Base-by-base conservation (phyloP, 768 basidiomycete genomes). In the Termitomyces heimii region DNA sequence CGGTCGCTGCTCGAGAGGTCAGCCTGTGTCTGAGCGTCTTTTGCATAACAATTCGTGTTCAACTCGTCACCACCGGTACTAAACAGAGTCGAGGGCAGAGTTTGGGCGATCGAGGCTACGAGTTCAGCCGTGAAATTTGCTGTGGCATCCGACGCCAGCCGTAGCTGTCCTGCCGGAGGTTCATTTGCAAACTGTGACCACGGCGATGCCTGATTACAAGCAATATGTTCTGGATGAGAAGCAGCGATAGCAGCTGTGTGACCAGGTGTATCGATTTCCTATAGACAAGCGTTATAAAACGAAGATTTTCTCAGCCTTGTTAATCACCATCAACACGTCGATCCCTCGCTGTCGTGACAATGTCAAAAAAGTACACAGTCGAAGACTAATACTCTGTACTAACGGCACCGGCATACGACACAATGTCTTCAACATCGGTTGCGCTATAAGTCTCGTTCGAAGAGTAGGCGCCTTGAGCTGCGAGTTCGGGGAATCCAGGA, bases 221-320 rank as follows among this genome's bases (percentile, higher is more conserved):
- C 91, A 39, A 94, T 68, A 56, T 83, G 81, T 31, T 92, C 87
- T 0, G 92, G 92, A 65, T 89, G 81, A 0, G 87, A 77, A 8
- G 72, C 62, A 2, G 77, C 77, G 39, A 94, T 86, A 31, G 77
- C 70, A 0, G 86, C 76, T 2, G 90, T 90, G 68, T 94, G 93
- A 0, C 92, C 92, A 0, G 92, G 92, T 2, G 82, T 88, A 66
- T 93, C 93, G 52, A 94, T 81, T 74, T 93, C 92, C 82, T 85
- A 1, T 53, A 32, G 57, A 50, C 65, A 61, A 6, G 68, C 66
- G 40, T 70, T 63, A 1, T 45, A 29, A 0, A 70, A 29, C 3
- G 68, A 66, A 3, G 32, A 43, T 40, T 13, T 35, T 37, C n/a
- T 56, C 77, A 3, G 29, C 8, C 18, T 9, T 12, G n/a, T 29